Conservation (phyloP, 148 eudicot genomes). For the Arctostaphylos glauca region DNA sequence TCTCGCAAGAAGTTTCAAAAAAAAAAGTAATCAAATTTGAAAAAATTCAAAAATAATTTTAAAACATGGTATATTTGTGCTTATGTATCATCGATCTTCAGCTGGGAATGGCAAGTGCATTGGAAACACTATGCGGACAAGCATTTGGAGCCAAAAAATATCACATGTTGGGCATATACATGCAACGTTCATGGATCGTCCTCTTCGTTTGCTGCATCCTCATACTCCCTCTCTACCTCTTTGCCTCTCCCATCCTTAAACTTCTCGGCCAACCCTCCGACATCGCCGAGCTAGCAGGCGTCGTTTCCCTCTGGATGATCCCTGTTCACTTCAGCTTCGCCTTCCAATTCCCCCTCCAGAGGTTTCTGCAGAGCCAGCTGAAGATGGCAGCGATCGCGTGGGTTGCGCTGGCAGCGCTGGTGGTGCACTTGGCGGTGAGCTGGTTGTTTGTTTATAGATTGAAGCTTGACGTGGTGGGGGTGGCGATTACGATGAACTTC, state of each 20-base stretch:
- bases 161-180: constrained; percentile 53
- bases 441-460: constrained; percentile 40
- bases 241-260: constrained; percentile 42
- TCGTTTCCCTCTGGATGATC: constrained; percentile 37
- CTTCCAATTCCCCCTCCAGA: constrained; percentile 47
- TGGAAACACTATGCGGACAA: constrained; percentile 59
- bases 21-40: no score
- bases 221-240: constrained; percentile 36
- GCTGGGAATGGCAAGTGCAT: constrained; percentile 65
- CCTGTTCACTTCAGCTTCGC: constrained; percentile 56
- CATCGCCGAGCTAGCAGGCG: constrained; percentile 43
- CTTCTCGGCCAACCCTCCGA: constrained; percentile 40
- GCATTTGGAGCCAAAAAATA: constrained; percentile 58
- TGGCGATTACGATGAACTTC: constrained; percentile 29
- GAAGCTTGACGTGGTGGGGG: constrained; percentile 36
- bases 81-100: constrained; percentile 10
- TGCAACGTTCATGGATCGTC: constrained; percentile 59
- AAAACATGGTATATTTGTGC: no score
- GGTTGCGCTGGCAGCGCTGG: constrained; percentile 35
- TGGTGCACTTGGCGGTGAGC: constrained; percentile 32
- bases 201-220: constrained; percentile 34
- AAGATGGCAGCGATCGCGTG: constrained; percentile 38
- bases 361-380: constrained; percentile 56
- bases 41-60: no score
- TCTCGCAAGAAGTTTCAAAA: no score